phyloP scores from a whole-genome alignment of 352 stramenopile genomes.

The Phytophthora ohioensis region DNA sequence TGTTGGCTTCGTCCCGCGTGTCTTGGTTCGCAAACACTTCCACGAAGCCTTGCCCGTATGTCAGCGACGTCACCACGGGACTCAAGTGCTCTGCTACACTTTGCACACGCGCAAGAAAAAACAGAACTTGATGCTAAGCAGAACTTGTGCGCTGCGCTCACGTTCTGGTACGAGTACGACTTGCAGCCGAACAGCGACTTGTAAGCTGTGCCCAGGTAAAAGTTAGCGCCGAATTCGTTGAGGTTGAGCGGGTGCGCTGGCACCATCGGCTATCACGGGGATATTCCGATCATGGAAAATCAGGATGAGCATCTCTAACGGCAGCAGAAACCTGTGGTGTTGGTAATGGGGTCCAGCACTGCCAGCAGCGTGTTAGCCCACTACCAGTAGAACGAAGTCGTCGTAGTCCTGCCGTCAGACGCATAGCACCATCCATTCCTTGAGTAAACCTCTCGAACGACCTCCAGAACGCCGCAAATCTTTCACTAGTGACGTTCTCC shows the following conservation, averaged over 20 bases:
- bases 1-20: slow-evolving; percentile 86
- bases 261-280: slow-evolving; percentile 81
- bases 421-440: not conserved
- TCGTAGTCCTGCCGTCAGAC: slow-evolving; percentile 56
- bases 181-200: slow-evolving; percentile 91
- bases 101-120: slow-evolving; percentile 34
- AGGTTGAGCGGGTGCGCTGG: slow-evolving; percentile 78
- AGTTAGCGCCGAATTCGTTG: slow-evolving; percentile 72
- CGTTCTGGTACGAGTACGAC: slow-evolving; percentile 85
- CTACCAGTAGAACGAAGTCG: slow-evolving; percentile 72
- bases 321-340: slow-evolving; percentile 78
- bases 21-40: slow-evolving; percentile 88
- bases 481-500: not conserved
- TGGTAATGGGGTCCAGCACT: slow-evolving; percentile 87
- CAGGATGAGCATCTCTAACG: slow-evolving; percentile 84
- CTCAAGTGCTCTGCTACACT: slow-evolving; percentile 76
- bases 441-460: slow-evolving; percentile 4
- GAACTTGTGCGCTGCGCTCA: slow-evolving; percentile 20
- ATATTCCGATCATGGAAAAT: slow-evolving; percentile 83
- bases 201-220: slow-evolving; percentile 86
- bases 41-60: slow-evolving; percentile 82
- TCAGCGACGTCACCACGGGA: slow-evolving; percentile 82
- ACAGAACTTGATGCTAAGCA: too few relatives aligned
- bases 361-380: slow-evolving; percentile 82
- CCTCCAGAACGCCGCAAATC: not conserved